Conservation (phyloP, 169 alveolate genomes). For the Eimeria praecox region DNA sequence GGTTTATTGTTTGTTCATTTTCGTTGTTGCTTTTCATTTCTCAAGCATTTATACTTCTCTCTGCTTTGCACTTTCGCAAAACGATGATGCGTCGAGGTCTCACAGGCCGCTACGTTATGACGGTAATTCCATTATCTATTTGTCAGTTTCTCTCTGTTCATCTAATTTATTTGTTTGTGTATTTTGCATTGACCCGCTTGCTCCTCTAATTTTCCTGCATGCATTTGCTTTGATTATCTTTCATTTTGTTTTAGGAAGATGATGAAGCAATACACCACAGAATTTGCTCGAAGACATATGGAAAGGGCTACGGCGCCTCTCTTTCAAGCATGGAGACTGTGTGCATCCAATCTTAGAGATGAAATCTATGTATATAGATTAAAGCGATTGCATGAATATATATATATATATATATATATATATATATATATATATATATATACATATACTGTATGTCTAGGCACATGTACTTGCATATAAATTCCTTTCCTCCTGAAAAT, state of each 20-base stretch:
- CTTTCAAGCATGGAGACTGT: background rate
- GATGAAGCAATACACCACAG: background rate
- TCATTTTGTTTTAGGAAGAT: background rate
- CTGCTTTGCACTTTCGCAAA: constrained; percentile 10
- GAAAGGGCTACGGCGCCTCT: background rate
- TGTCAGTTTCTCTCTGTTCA: background rate
- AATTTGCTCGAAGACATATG: background rate
- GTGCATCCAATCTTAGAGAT: no score
- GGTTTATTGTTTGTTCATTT: background rate
- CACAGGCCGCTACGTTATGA: background rate
- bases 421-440: no score
- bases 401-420: no score
- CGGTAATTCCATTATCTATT: background rate
- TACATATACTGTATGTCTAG: background rate
- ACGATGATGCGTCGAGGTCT: background rate
- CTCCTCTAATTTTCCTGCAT: no score
- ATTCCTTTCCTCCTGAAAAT: no score
- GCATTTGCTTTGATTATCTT: no score
- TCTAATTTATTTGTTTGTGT: background rate
- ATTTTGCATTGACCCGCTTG: no score
- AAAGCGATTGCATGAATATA: no score
- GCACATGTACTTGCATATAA: background rate
- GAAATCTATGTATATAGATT: no score
- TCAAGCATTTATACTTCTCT: constrained; percentile 6
- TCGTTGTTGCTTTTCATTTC: background rate